Base-by-base conservation (phyloP, 139 green algal species). In the Choricystis sp. region DNA sequence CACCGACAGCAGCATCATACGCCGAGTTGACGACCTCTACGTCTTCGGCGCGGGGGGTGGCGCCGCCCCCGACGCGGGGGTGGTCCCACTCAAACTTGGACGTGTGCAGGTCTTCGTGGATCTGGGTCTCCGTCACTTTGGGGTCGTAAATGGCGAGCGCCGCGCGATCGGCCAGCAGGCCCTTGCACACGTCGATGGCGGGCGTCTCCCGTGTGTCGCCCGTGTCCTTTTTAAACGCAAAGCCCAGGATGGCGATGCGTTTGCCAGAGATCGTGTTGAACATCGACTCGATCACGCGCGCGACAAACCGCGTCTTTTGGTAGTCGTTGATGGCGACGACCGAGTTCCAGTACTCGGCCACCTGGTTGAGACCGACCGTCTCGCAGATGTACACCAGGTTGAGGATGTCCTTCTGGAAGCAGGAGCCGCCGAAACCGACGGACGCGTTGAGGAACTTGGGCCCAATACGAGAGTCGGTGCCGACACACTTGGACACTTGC, bases 341-440 rank as follows among this genome's bases (percentile, higher is more conserved):
- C 69, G 70, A 73, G n/a, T 79, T 31, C 92, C 92, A 99, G 86
- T 99, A 99, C 30, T 94, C 78, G 1, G 90, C 89, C 28, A 98
- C 90, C 72, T 95, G 79, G 63, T 89, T 79, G 9, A 99, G 80
- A 27, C 92, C 92, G 4, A 92, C 77, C 3, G 71, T 89, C 75
- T 96, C 89, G 67, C 88, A 95, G 72, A 99, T 96, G 77, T 99
- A 99, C 57, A 82, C 83, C 77, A 86, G 65, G 82, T 99, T 99
- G 29, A 99, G 84, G 72, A 99, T 99, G 68, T 99, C 92, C 77
- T 98, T 98, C 79, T 99, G 94, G 84, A 99, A 99, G 86, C 94
- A 99, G 56, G 82, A 94, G 63, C 94, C 94, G 49, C 94, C 94
- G 79, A 99, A 99, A 65, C 94, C 94, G 0, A 99, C 94, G 31